phyloP scores from a whole-genome alignment of 2,329 filamentous ascomycete genomes.

The Cordyceps pruinosa region DNA sequence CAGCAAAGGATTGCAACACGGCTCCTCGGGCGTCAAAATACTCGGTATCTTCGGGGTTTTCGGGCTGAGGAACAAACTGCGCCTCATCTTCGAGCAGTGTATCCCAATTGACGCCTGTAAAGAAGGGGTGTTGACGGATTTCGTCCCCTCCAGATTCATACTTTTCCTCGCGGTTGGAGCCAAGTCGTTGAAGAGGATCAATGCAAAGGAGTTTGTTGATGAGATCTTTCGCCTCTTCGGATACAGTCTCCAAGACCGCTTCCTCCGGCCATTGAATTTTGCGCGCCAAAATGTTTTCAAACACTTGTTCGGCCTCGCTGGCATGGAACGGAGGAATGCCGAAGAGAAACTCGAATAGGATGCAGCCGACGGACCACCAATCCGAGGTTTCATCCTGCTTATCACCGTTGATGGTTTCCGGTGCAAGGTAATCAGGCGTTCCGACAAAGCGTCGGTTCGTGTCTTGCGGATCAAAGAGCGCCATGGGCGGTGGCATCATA shows the following conservation, averaged over 20 bases:
- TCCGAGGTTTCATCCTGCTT: constrained; percentile 97
- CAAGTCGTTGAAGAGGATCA: constrained; percentile 74
- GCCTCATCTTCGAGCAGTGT: constrained; percentile 90
- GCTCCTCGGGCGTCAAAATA: constrained; percentile 94
- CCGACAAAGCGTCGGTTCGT: constrained; percentile 90
- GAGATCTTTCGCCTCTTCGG: constrained; percentile 82
- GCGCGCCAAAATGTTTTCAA: constrained; percentile 88
- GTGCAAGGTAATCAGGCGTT: constrained; percentile 92
- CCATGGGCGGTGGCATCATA: constrained; percentile 91
- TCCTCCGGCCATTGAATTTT: constrained; percentile 90
- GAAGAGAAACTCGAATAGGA: constrained; percentile 92
- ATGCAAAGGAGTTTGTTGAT: constrained; percentile 88
- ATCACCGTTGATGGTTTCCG: constrained; percentile 91
- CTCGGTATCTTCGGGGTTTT: constrained; percentile 95
- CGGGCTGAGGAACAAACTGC: constrained; percentile 85
- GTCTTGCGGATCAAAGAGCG: constrained; percentile 91
- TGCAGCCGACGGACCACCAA: constrained; percentile 99
- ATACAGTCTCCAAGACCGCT: constrained; percentile 64
- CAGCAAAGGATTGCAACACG: constrained; percentile 83
- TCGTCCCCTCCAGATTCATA: constrained; percentile 80
- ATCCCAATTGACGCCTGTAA: constrained; percentile 80
- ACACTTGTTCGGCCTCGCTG: constrained; percentile 81
- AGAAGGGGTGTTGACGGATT: constrained; percentile 86
- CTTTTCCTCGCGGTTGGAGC: constrained; percentile 78
- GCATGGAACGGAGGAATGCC: constrained; percentile 93